Conservation (phyloP, 164 flowering plant genomes). For the Houttuynia cordata region DNA sequence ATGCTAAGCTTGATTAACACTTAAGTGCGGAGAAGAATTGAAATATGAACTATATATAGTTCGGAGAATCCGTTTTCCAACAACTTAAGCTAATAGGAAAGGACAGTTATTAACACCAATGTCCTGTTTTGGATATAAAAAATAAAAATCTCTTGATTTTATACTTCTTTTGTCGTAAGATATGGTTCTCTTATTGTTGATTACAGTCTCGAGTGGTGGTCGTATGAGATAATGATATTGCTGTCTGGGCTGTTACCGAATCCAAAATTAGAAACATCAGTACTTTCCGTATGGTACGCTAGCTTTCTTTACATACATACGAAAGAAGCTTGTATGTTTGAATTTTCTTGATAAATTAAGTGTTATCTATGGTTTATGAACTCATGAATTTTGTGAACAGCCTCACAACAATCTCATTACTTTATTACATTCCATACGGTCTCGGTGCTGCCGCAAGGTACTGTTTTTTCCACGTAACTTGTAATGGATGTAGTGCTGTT, state of each 20-base stretch:
- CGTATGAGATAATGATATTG: conserved; percentile 57
- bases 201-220: conserved; percentile 76
- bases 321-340: background rate
- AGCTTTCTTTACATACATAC: background rate
- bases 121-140: background rate
- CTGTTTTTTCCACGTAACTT: background rate
- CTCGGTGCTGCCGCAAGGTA: conserved; percentile 79
- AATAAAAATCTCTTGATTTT: background rate
- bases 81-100: too few species aligned
- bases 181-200: background rate
- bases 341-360: background rate
- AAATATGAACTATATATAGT: too few species aligned
- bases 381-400: conserved; percentile 25
- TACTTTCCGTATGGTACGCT: conserved; percentile 60
- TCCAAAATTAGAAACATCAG: conserved; percentile 68
- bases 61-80: too few species aligned
- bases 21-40: too few species aligned
- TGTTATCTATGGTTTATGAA: background rate
- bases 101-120: too few species aligned
- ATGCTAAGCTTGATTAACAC: too few species aligned
- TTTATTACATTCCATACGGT: conserved; percentile 63
- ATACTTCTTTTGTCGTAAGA: background rate
- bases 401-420: conserved; percentile 42
- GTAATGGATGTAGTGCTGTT: background rate
- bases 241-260: conserved; percentile 65